Percentiles rank a stretch among this genome's conserved stretches.
Evolutionary conservation across 2,329 filamentous ascomycete genomes (phyloP).

Genomic region (Ophiostoma himal-ulmi): DNA sequence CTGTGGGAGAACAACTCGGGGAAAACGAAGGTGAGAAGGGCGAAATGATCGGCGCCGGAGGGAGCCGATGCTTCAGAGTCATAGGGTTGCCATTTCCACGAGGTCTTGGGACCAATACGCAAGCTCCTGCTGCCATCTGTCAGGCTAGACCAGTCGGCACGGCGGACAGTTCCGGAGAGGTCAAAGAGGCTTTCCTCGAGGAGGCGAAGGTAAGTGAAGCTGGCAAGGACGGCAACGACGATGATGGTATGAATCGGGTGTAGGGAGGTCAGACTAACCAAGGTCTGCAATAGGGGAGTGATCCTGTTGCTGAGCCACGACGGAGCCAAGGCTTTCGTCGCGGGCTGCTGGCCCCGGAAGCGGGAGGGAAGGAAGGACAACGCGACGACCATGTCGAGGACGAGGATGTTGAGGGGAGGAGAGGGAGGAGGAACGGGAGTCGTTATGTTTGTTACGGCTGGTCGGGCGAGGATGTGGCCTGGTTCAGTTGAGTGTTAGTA

Average conservation of each 20-base stretch:
- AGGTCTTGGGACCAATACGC: constrained; percentile 65
- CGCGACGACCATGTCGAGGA: constrained; percentile 42
- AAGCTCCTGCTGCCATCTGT: constrained; percentile 73
- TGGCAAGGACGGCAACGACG: constrained; percentile 80
- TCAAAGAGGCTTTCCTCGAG: constrained; percentile 87
- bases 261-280: constrained; percentile 77
- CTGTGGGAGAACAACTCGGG: constrained; percentile 67
- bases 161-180: constrained; percentile 46
- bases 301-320: constrained; percentile 57
- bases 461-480: background rate
- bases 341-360: constrained; percentile 55
- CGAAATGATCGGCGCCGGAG: constrained; percentile 59
- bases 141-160: constrained; percentile 73
- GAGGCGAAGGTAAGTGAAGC: constrained; percentile 88
- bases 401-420: background rate
- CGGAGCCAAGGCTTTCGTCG: constrained; percentile 43
- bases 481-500: background rate
- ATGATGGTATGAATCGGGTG: constrained; percentile 96
- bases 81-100: constrained; percentile 83
- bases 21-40: constrained; percentile 84
- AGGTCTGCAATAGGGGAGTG: constrained; percentile 68
- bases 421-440: background rate
- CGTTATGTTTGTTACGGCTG: background rate
- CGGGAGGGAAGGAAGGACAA: constrained; percentile 49
- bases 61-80: constrained; percentile 45